phyloP scores from a whole-genome alignment of 2,329 filamentous ascomycete genomes.

The Trichoderma sp. region DNA sequence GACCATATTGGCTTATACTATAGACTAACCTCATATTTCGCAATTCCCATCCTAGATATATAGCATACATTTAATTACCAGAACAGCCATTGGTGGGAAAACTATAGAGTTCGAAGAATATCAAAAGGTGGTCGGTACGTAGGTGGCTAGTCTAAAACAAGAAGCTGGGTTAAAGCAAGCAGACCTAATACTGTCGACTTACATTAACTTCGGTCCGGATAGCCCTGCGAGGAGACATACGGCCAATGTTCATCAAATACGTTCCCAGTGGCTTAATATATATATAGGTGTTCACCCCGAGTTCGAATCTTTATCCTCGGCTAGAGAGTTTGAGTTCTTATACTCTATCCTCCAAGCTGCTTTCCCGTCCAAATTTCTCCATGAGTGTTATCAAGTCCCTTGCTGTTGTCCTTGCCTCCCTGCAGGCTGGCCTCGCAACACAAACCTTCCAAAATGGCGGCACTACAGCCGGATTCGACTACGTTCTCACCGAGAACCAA shows the following conservation, averaged over 20 bases:
- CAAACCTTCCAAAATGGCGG: conserved; percentile 48
- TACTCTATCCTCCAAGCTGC: not conserved
- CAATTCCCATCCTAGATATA: no score
- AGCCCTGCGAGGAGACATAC: not conserved
- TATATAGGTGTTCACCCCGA: not conserved
- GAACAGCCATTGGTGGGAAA: not conserved
- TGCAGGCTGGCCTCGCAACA: conserved; percentile 34
- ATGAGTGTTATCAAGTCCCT: not conserved
- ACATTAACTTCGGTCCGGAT: not conserved
- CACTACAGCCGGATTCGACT: conserved; percentile 46
- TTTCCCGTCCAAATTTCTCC: not conserved
- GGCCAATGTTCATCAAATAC: not conserved
- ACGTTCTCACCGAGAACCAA: conserved; percentile 44
- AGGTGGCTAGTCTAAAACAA: conserved; percentile 2
- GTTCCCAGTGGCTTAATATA: not conserved
- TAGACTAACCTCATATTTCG: no score
- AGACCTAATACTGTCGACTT: not conserved
- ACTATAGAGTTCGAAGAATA: not conserved
- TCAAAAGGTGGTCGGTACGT: not conserved
- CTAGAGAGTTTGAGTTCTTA: no score
- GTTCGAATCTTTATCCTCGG: no score
- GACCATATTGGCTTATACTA: no score
- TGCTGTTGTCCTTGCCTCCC: not conserved
- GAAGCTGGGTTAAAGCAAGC: not conserved
- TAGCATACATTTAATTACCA: not conserved